Percentiles rank a stretch among this genome's conserved stretches.
Conservation (phyloP, 495 filamentous ascomycete genomes). For the Hamigera avellanea region DNA sequence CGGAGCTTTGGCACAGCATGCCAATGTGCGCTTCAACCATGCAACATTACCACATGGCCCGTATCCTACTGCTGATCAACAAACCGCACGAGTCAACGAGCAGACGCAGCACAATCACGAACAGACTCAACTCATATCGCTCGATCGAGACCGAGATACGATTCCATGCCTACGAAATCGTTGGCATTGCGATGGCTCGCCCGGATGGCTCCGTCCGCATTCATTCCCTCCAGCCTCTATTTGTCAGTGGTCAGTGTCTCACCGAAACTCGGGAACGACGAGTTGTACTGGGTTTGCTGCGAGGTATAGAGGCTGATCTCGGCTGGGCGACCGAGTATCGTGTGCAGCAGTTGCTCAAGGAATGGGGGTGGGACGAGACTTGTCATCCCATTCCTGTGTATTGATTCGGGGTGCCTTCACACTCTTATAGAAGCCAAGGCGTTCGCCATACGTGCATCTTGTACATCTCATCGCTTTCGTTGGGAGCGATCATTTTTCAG, state of each 20-base stretch:
- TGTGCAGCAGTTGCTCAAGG: conserved; percentile 40
- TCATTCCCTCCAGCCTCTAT: conserved; percentile 49
- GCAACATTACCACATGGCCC: conserved; percentile 56
- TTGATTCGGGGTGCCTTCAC: too few species aligned
- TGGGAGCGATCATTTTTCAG: too few species aligned
- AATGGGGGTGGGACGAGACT: conserved; percentile 46
- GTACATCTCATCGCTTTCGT: too few species aligned
- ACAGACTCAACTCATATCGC: conserved; percentile 41
- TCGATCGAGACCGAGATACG: conserved; percentile 41
- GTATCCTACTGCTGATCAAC: conserved; percentile 49
- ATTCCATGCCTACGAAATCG: conserved; percentile 46
- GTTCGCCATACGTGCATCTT: too few species aligned
- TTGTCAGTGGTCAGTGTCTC: conserved; percentile 50
- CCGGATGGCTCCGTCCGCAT: conserved; percentile 45
- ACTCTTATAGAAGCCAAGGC: too few species aligned
- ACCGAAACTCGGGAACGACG: conserved; percentile 37
- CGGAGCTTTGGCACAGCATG: conserved; percentile 51
- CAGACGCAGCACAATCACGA: conserved; percentile 35
- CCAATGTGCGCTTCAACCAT: conserved; percentile 53
- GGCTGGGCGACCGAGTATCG: conserved; percentile 57
- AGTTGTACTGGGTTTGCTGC: conserved; percentile 38
- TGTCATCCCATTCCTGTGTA: too few species aligned
- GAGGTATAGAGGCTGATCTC: conserved; percentile 45
- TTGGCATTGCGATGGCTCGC: conserved; percentile 42
- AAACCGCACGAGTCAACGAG: conserved; percentile 47